Evolutionary conservation across 805 yeast species (phyloP), one percentile per base, ranked within the genome.

Genomic region (Lachancea sp.): DNA sequence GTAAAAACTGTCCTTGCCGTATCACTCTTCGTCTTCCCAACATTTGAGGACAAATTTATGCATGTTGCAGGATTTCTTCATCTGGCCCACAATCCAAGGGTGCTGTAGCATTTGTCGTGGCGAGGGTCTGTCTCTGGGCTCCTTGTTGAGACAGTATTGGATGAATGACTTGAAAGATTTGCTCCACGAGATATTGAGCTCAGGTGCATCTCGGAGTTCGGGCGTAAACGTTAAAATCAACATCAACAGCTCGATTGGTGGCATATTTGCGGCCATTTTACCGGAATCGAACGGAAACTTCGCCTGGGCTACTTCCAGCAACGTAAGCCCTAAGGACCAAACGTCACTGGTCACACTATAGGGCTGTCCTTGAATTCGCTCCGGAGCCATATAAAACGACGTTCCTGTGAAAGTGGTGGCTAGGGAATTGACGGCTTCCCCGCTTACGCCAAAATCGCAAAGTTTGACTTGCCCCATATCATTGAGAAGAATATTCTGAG

Each of bases 331-430:
- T 27, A 93, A 67, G 1, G 97, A 89, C 99, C 99, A 93, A 13
- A 93, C 91, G 62, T 93, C 99, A 56, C 95, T 82, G 3, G 95
- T 86, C 2, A 91, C 96, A 10, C 95, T 84, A 60, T 93, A 93
- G 1, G 96, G 93, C 59, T 88, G 91, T 25, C 96, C 97, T 69
- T 86, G 86, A 42, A 93, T 91, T 55, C 99, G 75, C 65, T 93
- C 99, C 0, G 99, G 99, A 0, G 99, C 98, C 99, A 93, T 93
- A 65, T 93, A 93, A 62, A 87, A 91, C 10, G 95, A 90, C 0
- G 99, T 93, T 2, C 99, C 99, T 0, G 96, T 93, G 60, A 90
- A 93, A 0, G 99, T 93, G 1, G 96, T 87, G 1, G 98, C 98
- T 38, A 93, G 70, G 0, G 96, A 88, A 63, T 93, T 85, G 27